Conservation (phyloP, 1,139 yeast species). For the Magnusiomyces sp. region DNA sequence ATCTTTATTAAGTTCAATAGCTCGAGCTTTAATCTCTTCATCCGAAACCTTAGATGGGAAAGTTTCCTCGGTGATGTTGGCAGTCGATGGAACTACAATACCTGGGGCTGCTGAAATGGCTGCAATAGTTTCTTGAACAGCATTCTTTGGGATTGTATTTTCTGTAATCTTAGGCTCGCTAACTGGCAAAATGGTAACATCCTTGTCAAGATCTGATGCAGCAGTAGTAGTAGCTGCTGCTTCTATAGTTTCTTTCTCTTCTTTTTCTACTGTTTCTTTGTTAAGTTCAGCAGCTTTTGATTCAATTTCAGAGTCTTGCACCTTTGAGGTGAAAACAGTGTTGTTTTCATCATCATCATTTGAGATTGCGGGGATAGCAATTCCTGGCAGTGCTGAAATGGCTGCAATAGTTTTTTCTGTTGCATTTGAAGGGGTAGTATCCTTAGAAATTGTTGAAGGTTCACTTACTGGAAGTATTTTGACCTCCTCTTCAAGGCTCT, state of each 20-base stretch:
- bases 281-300: slow-evolving; percentile 2
- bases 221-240: not conserved
- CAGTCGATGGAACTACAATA: slow-evolving; percentile 5
- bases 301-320: slow-evolving; percentile 5
- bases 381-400: slow-evolving; percentile 12
- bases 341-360: not conserved
- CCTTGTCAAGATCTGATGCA: not conserved
- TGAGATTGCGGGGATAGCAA: slow-evolving; percentile 8
- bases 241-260: not conserved
- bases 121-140: slow-evolving; percentile 1
- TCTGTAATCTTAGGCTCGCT: not conserved
- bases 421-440: slow-evolving; percentile 1
- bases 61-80: not conserved
- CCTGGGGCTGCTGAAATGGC: slow-evolving; percentile 13
- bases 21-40: no score
- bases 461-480: not conserved
- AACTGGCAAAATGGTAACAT: no score
- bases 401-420: slow-evolving; percentile 8
- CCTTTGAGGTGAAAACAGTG: not conserved
- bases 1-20: no score
- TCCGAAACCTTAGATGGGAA: no score
- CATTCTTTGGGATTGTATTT: not conserved
- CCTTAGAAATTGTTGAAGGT: not conserved
- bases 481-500: not conserved
- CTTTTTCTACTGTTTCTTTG: not conserved